Percentiles rank a stretch among this genome's conserved stretches.
Evolutionary conservation across 73 alveolate genomes (phyloP).

Genomic region (Tetrahymena thermophila): DNA sequence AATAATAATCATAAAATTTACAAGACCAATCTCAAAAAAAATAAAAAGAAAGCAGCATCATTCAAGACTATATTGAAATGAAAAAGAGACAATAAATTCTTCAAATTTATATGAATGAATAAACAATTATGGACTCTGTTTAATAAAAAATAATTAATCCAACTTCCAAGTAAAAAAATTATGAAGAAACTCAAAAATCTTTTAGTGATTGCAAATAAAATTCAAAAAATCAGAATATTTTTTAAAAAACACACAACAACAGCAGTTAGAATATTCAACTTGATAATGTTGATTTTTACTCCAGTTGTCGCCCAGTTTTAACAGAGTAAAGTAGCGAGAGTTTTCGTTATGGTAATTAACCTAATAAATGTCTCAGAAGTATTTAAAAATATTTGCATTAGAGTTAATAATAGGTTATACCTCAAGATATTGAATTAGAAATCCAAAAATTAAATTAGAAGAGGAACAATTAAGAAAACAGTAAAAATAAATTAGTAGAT

Average conservation of each 20-base stretch:
- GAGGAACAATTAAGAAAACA: not conserved
- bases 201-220: not conserved
- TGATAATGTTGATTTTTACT: not conserved
- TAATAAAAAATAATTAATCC: not conserved
- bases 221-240: not conserved
- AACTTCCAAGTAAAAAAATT: not conserved
- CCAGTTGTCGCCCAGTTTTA: not conserved
- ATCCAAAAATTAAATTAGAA: not conserved
- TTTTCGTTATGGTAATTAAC: not conserved
- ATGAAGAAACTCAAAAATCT: not conserved
- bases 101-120: not conserved
- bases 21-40: not conserved
- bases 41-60: not conserved
- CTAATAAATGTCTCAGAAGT: not conserved
- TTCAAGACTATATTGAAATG: not conserved
- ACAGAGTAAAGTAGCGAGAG: not conserved
- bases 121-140: not conserved
- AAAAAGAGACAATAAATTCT: not conserved
- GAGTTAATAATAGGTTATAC: not conserved
- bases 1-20: no score
- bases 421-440: not conserved
- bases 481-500: not conserved
- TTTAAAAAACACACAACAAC: not conserved
- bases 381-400: not conserved
- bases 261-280: not conserved